Percentiles rank a stretch among this genome's conserved stretches.
These are phyloP conservation scores for Camellia sinensis DNA, from an alignment of 148 eudicot species.

Conservation along the genomic window DNA sequence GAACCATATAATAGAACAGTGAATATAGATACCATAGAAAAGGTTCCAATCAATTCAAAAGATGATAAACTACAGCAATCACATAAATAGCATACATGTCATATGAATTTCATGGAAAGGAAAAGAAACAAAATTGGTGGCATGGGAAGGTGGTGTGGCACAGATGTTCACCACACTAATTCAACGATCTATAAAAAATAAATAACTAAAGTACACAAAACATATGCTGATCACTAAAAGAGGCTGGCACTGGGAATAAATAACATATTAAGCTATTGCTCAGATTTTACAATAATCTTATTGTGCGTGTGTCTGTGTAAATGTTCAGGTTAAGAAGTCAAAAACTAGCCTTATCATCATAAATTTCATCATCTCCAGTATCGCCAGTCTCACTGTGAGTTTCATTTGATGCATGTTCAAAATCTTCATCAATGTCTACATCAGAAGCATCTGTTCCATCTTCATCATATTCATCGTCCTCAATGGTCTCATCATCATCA, in stretches of 20 bases:
- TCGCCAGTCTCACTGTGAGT: conserved; percentile 43
- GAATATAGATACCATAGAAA: not conserved
- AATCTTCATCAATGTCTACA: conserved; percentile 37
- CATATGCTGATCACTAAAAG: not conserved
- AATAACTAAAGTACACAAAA: too few species aligned
- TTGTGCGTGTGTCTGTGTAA: not conserved
- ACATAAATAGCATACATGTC: not conserved
- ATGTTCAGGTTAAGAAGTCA: not conserved
- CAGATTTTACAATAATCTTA: not conserved
- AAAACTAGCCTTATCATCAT: conserved; percentile 46
- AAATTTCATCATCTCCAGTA: conserved; percentile 32
- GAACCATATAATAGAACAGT: not conserved
- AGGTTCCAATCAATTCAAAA: not conserved
- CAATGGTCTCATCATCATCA: conserved; percentile 61
- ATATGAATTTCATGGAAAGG: not conserved
- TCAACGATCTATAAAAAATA: conserved; percentile 6
- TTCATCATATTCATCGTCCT: conserved; percentile 57
- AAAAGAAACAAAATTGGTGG: not conserved
- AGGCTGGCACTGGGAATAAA: not conserved
- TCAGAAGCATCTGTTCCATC: conserved; percentile 40
- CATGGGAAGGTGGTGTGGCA: not conserved
- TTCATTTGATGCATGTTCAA: conserved; percentile 44
- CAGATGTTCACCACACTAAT: not conserved
- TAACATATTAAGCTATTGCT: not conserved
- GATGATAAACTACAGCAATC: not conserved